Conservation (phyloP, 2,329 filamentous ascomycete species). For the Basipetospora sp. region DNA sequence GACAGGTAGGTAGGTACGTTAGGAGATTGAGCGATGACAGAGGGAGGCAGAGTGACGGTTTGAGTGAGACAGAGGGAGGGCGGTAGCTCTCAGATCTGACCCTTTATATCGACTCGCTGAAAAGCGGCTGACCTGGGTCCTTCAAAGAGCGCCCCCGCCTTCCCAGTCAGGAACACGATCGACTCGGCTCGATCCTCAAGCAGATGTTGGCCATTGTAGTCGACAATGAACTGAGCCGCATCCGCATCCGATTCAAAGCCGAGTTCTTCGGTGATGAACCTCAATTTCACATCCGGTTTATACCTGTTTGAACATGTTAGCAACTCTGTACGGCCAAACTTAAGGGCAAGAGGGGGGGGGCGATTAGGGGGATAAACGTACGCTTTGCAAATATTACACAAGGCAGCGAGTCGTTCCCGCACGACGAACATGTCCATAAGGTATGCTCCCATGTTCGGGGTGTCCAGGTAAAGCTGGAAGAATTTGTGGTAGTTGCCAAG, state of each 20-base stretch:
- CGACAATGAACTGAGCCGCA: slow-evolving; percentile 78
- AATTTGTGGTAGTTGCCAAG: slow-evolving; percentile 95
- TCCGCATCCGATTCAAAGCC: slow-evolving; percentile 87
- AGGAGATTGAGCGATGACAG: no score
- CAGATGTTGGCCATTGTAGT: slow-evolving; percentile 59
- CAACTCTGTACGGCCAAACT: no score
- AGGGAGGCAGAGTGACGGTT: neutral
- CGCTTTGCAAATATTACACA: slow-evolving; percentile 90
- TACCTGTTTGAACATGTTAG: slow-evolving; percentile 52
- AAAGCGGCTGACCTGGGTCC: slow-evolving; percentile 58
- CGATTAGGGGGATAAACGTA: no score
- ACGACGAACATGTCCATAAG: slow-evolving; percentile 98
- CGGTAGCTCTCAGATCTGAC: slow-evolving; percentile 56
- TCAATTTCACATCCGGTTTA: slow-evolving; percentile 75
- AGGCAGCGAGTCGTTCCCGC: slow-evolving; percentile 76
- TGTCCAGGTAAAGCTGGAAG: slow-evolving; percentile 88
- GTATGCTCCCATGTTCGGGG: slow-evolving; percentile 93
- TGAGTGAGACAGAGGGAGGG: neutral
- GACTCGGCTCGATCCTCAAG: slow-evolving; percentile 63
- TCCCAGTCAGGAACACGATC: slow-evolving; percentile 59
- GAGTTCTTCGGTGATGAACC: slow-evolving; percentile 89
- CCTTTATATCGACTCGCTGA: slow-evolving; percentile 86
- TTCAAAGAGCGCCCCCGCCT: slow-evolving; percentile 63
- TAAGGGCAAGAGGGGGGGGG: no score
- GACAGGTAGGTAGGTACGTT: no score